Evolutionary conservation across 2,329 filamentous ascomycete species (phyloP).

Genomic region (Fusarium concolor): DNA sequence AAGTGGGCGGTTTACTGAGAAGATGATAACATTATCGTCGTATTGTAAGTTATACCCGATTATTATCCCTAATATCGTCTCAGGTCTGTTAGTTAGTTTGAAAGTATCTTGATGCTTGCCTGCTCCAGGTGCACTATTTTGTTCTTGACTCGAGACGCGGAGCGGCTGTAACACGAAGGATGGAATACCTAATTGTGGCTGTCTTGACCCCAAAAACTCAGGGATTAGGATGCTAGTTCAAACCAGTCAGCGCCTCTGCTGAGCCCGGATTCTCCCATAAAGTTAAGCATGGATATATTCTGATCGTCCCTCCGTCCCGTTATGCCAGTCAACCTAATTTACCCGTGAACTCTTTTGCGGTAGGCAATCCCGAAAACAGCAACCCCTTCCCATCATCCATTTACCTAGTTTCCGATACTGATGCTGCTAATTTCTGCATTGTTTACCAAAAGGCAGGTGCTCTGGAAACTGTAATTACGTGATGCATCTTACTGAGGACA

Average conservation of each 20-base stretch:
- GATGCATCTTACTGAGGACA: constrained; percentile 1
- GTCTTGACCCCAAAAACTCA: constrained; percentile 15
- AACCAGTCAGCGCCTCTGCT: constrained; percentile 38
- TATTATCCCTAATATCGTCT: not conserved
- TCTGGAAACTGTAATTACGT: not conserved
- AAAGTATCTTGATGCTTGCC: not conserved
- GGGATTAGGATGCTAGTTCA: constrained; percentile 6
- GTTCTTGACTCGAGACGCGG: constrained; percentile 23
- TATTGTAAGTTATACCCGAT: constrained; percentile 9
- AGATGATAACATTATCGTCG: constrained; percentile 17
- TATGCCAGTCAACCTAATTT: constrained; percentile 34
- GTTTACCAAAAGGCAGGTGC: constrained; percentile 12
- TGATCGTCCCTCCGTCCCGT: constrained; percentile 41
- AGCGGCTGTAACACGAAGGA: constrained; percentile 29
- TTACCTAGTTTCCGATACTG: not conserved
- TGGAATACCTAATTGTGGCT: constrained; percentile 40
- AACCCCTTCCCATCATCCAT: constrained; percentile 13
- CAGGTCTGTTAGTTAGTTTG: not conserved
- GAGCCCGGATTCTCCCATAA: constrained; percentile 42
- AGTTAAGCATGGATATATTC: constrained; percentile 39
- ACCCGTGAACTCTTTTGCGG: constrained; percentile 24
- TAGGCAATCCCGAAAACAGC: constrained; percentile 32
- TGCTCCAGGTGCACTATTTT: not conserved
- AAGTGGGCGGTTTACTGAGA: constrained; percentile 29
- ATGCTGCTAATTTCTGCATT: constrained; percentile 8